Evolutionary conservation across 2,329 filamentous ascomycete genomes (phyloP).

Genomic region (Alternaria arbusti): DNA sequence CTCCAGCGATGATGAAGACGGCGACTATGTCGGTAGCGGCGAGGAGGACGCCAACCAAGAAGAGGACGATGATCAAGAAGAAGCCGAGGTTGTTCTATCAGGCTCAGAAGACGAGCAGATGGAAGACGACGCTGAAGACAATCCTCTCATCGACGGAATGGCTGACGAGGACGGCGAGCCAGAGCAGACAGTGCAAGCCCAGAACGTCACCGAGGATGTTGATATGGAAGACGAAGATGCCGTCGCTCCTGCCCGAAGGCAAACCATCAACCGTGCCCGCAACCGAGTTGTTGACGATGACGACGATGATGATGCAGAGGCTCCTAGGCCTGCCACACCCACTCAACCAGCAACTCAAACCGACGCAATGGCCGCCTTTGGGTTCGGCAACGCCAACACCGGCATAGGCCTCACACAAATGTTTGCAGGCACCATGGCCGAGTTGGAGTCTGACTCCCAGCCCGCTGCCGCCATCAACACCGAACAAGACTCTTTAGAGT

Average conservation of each 20-base stretch:
- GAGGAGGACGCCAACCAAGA: conserved; percentile 54
- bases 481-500: conserved; percentile 59
- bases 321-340: conserved; percentile 19
- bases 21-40: conserved; percentile 55
- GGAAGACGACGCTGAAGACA: conserved; percentile 27
- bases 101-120: conserved; percentile 40
- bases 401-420: conserved; percentile 82
- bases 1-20: conserved; percentile 63
- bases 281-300: conserved; percentile 72
- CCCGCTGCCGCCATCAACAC: conserved; percentile 34
- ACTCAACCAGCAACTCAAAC: conserved; percentile 35
- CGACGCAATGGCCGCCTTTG: conserved; percentile 47
- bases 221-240: conserved; percentile 52
- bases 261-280: conserved; percentile 53
- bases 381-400: conserved; percentile 46
- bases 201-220: conserved; percentile 44
- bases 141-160: conserved; percentile 50
- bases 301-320: conserved; percentile 41
- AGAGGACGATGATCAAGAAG: conserved; percentile 43
- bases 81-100: conserved; percentile 33
- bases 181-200: conserved; percentile 24
- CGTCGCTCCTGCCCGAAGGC: conserved; percentile 59
- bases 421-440: conserved; percentile 87
- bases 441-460: conserved; percentile 54
- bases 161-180: conserved; percentile 44